These are phyloP conservation scores for Lipomyces sp. DNA, from an alignment of 805 yeast species.

Conservation along the genomic window DNA sequence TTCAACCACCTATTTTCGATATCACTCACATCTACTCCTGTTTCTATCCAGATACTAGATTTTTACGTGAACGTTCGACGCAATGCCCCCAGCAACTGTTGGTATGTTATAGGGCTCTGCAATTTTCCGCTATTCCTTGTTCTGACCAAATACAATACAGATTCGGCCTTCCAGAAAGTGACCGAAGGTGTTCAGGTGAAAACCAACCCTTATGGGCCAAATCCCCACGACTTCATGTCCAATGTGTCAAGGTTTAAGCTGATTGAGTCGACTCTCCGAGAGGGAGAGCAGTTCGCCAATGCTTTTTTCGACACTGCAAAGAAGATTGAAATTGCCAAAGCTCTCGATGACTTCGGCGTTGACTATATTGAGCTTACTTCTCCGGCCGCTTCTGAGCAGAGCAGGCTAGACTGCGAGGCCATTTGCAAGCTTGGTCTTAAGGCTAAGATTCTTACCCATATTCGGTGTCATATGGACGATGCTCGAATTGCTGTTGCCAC, in stretches of 20 bases:
- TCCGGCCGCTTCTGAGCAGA: slow-evolving; percentile 97
- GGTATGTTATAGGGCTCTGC: slow-evolving; percentile 19
- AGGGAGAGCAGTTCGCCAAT: slow-evolving; percentile 98
- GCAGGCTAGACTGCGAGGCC: slow-evolving; percentile 93
- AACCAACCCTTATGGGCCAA: slow-evolving; percentile 89
- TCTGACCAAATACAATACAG: not conserved
- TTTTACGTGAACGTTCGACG: not conserved
- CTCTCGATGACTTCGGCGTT: slow-evolving; percentile 95
- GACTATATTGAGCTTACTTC: slow-evolving; percentile 97
- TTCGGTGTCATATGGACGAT: slow-evolving; percentile 98
- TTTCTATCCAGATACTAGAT: not conserved
- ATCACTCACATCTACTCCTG: not conserved
- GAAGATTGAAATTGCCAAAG: slow-evolving; percentile 96
- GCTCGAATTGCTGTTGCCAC: slow-evolving; percentile 97
- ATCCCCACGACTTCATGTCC: slow-evolving; percentile 89
- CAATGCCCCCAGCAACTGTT: slow-evolving; percentile 35
- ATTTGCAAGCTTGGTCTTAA: slow-evolving; percentile 95
- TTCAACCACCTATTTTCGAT: not conserved
- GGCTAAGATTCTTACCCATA: slow-evolving; percentile 94
- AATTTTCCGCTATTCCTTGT: not conserved
- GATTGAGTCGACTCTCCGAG: slow-evolving; percentile 94
- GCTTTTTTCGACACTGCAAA: slow-evolving; percentile 94
- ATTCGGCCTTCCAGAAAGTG: slow-evolving; percentile 18
- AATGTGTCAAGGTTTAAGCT: slow-evolving; percentile 87
- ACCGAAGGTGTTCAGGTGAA: slow-evolving; percentile 30